Conservation (phyloP, 2,329 filamentous ascomycete species). For the Capronia coronata region DNA sequence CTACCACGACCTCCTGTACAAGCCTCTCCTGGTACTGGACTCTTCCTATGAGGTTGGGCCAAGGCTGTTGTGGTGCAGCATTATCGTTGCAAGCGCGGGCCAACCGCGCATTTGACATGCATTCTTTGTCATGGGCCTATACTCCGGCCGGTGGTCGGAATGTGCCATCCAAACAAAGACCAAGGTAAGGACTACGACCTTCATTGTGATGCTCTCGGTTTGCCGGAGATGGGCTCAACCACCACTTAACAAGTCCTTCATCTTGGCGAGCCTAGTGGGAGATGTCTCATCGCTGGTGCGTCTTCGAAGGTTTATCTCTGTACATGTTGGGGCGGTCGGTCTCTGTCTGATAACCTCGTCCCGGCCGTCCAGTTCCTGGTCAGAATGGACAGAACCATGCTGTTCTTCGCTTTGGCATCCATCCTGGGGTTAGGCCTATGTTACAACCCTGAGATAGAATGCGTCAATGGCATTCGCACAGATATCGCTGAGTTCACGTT, state of each 20-base stretch:
- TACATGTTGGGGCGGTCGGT: neutral
- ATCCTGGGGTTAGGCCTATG: neutral
- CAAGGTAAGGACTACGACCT: neutral
- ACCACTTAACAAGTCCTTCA: neutral
- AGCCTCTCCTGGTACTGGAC: neutral
- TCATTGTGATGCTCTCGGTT: neutral
- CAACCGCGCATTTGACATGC: neutral
- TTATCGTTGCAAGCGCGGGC: neutral
- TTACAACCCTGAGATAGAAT: constrained; percentile 1
- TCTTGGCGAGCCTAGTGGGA: neutral
- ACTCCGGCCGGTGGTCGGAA: neutral
- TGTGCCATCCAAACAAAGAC: neutral
- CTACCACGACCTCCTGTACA: neutral
- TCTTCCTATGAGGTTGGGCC: no score
- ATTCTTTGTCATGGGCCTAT: neutral
- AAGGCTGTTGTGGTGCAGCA: neutral
- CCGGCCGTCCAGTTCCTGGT: neutral
- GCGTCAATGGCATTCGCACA: constrained; percentile 12
- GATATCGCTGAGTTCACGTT: constrained; percentile 13
- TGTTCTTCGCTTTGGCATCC: constrained; percentile 3
- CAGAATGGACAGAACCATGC: constrained; percentile 4
- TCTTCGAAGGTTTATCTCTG: neutral
- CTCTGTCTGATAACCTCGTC: neutral
- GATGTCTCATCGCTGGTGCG: neutral
- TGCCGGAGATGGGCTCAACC: neutral